phyloP scores from a whole-genome alignment of 495 filamentous ascomycete genomes.

The Schizothecium vesticola region DNA sequence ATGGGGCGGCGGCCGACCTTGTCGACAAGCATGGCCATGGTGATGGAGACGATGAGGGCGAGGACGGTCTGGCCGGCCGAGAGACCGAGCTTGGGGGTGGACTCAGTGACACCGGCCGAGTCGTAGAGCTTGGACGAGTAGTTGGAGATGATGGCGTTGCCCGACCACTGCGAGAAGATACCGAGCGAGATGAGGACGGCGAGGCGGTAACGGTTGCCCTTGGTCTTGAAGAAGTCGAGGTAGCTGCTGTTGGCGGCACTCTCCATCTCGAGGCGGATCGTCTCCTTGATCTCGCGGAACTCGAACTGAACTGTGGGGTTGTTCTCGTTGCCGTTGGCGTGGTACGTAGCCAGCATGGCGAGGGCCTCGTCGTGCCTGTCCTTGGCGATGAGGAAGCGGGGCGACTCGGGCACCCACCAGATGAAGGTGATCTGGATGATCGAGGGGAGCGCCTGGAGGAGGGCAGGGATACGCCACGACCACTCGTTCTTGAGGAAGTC shows the following conservation, averaged over 20 bases:
- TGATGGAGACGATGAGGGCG: slow-evolving; percentile 48
- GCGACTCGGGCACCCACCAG: slow-evolving; percentile 55
- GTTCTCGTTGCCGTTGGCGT: slow-evolving; percentile 52
- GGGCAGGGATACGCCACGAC: slow-evolving; percentile 53
- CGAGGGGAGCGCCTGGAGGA: slow-evolving; percentile 51
- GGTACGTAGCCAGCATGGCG: slow-evolving; percentile 49
- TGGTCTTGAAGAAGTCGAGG: slow-evolving; percentile 58
- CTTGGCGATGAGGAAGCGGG: slow-evolving; percentile 59
- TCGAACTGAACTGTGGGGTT: slow-evolving; percentile 56
- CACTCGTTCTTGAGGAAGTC: slow-evolving; percentile 42
- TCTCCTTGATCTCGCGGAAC: slow-evolving; percentile 56
- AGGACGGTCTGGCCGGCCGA: slow-evolving; percentile 49
- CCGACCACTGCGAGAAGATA: slow-evolving; percentile 64
- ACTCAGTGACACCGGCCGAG: slow-evolving; percentile 50
- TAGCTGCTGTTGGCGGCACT: slow-evolving; percentile 38
- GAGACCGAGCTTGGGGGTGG: slow-evolving; percentile 47
- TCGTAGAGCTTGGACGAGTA: slow-evolving; percentile 55
- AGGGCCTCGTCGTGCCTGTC: slow-evolving; percentile 61
- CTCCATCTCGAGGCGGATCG: slow-evolving; percentile 49
- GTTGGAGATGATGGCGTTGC: slow-evolving; percentile 63
- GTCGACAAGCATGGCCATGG: slow-evolving; percentile 56
- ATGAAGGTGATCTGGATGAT: slow-evolving; percentile 47
- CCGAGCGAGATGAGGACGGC: slow-evolving; percentile 53
- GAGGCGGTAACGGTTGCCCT: slow-evolving; percentile 63
- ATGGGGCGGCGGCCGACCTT: slow-evolving; percentile 53